Evolutionary conservation across 345 rosid genomes (phyloP).

Genomic region (Euphorbia lathyris): DNA sequence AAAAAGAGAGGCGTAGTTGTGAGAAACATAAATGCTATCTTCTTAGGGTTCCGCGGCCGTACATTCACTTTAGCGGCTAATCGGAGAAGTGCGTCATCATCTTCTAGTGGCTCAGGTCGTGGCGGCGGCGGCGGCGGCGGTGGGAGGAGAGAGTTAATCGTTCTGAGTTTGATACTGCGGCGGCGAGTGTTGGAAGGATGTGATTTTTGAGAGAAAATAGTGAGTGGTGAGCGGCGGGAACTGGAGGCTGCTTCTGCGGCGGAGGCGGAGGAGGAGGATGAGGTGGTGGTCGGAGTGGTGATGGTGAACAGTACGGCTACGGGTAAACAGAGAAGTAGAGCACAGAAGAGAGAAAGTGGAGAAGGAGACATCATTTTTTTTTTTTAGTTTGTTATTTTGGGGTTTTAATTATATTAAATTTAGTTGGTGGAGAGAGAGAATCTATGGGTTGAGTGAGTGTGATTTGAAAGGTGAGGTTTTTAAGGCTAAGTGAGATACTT

Average conservation of each 20-base stretch:
- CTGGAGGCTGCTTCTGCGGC: slow-evolving; percentile 2
- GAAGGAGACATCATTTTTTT: slow-evolving; percentile 47
- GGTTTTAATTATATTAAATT: no score
- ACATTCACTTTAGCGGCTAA: slow-evolving; percentile 47
- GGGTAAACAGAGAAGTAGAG: slow-evolving; percentile 59
- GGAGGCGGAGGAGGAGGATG: slow-evolving; percentile 21
- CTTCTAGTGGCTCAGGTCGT: slow-evolving; percentile 12
- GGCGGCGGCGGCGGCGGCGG: slow-evolving; percentile 14
- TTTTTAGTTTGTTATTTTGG: not conserved
- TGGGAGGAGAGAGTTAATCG: slow-evolving; percentile 9
- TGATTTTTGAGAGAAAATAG: slow-evolving; percentile 4
- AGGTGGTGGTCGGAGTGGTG: slow-evolving; percentile 23
- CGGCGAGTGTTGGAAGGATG: slow-evolving; percentile 12
- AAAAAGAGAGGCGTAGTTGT: slow-evolving; percentile 64
- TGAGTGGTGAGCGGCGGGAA: slow-evolving; percentile 2
- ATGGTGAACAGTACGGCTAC: slow-evolving; percentile 54
- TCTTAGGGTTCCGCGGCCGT: slow-evolving; percentile 36
- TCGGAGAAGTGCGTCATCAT: slow-evolving; percentile 47
- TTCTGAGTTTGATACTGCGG: not conserved
- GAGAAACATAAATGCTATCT: slow-evolving; percentile 68
- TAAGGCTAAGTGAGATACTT: not conserved
- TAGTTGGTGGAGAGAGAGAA: not conserved
- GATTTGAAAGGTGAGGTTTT: no score
- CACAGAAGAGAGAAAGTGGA: slow-evolving; percentile 51
- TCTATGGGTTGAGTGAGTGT: not conserved